Conservation (phyloP, 805 yeast genomes). For the Nakazawaea ernobii region DNA sequence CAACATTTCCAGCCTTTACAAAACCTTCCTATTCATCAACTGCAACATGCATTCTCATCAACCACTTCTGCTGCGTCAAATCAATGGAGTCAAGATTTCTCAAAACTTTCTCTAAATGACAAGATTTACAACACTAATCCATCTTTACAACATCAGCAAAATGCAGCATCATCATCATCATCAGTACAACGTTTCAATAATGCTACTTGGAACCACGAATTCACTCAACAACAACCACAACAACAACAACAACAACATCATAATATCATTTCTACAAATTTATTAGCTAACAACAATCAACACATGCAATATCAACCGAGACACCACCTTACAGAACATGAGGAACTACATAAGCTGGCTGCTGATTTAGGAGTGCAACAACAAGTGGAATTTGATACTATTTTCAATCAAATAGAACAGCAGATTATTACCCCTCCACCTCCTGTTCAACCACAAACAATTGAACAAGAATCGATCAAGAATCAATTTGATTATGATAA, state of each 20-base stretch:
- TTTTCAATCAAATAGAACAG: slow-evolving; percentile 24
- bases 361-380: slow-evolving; percentile 5
- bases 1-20: not conserved
- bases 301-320: not conserved
- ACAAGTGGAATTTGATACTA: slow-evolving; percentile 18
- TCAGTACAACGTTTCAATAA: not conserved
- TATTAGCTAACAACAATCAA: not conserved
- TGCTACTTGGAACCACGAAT: not conserved
- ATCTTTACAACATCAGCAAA: not conserved
- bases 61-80: not conserved
- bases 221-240: not conserved
- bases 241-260: not conserved
- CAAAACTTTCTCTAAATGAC: not conserved
- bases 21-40: not conserved
- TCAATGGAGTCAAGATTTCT: slow-evolving; percentile 3
- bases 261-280: slow-evolving; percentile 1
- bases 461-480: slow-evolving; percentile 7
- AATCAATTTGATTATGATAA: slow-evolving; percentile 15
- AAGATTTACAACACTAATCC: not conserved
- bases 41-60: not conserved
- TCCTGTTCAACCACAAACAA: not conserved
- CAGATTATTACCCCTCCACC: slow-evolving; percentile 7
- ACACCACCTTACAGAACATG: slow-evolving; percentile 2
- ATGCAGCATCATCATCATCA: slow-evolving; percentile 5
- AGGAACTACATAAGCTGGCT: slow-evolving; percentile 4